A percentile compares a stretch with the other conserved stretches of the same genome.
Evolutionary conservation across 495 filamentous ascomycete species (phyloP).

Genomic region (Penicillium robsamsonii): DNA sequence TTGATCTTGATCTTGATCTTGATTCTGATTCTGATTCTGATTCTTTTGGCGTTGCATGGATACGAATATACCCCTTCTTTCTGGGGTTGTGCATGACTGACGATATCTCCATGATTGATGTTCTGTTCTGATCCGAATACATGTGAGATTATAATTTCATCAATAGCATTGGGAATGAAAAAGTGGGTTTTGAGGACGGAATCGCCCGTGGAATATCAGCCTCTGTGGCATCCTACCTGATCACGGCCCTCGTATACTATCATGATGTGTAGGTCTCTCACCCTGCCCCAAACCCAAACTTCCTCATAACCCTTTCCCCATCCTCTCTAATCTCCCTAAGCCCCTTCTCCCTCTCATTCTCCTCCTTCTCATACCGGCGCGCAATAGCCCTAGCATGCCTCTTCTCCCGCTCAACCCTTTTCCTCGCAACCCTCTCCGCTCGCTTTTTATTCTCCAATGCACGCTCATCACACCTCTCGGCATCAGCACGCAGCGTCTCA

Average conservation of each 20-base stretch:
- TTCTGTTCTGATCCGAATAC: conserved; percentile 4
- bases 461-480: conserved; percentile 41
- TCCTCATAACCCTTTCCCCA: conserved; percentile 33
- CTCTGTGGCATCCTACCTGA: too few species aligned
- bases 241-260: too few species aligned
- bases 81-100: conserved; percentile 20
- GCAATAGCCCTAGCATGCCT: conserved; percentile 36
- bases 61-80: conserved; percentile 27
- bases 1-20: conserved; percentile 5
- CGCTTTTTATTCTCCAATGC: conserved; percentile 40
- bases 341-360: conserved; percentile 37
- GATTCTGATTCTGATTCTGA: neutral
- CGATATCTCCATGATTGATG: conserved; percentile 20
- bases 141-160: conserved; percentile 1
- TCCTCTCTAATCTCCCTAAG: conserved; percentile 31
- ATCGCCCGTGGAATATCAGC: too few species aligned
- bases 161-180: neutral
- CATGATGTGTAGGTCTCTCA: too few species aligned
- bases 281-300: conserved; percentile 23
- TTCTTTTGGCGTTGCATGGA: conserved; percentile 20
- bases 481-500: conserved; percentile 51
- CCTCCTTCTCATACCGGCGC: conserved; percentile 41
- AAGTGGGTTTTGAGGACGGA: neutral
- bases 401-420: conserved; percentile 35
- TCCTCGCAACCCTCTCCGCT: conserved; percentile 37